Evolutionary conservation across 179 eudicot genomes (phyloP).

Genomic region (Drosera spatulata): DNA sequence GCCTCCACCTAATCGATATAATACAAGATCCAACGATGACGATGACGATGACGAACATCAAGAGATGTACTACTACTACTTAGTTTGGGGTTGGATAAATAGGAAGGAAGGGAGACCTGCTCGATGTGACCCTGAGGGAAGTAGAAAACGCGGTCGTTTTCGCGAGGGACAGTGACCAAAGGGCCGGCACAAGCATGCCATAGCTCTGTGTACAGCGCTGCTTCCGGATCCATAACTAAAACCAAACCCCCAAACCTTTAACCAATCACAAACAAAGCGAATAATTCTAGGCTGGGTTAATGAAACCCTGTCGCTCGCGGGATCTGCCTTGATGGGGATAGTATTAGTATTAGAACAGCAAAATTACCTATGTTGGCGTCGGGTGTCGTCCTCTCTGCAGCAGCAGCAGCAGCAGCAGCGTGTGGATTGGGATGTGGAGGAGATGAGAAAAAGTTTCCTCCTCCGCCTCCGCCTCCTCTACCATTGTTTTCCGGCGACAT

Average conservation of each 20-base stretch:
- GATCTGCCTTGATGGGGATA: too few relatives aligned
- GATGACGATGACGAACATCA: neutral
- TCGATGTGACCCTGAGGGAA: conserved; percentile 98
- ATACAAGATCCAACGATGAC: neutral
- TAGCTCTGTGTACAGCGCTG: conserved; percentile 73
- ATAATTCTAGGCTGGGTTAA: neutral
- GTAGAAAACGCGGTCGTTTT: conserved; percentile 67
- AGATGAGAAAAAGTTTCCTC: conserved; percentile 1
- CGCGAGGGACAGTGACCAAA: conserved; percentile 74
- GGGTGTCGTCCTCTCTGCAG: too few relatives aligned
- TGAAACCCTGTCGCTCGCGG: conserved; percentile 4
- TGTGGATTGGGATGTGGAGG: neutral
- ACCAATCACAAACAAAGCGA: neutral
- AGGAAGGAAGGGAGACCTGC: conserved; percentile 37
- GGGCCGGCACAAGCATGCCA: conserved; percentile 99
- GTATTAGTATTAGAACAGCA: neutral
- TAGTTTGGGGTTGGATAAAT: too few relatives aligned
- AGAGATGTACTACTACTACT: neutral
- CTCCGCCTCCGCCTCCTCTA: conserved; percentile 10
- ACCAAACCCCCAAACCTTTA: neutral
- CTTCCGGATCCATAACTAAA: conserved; percentile 51
- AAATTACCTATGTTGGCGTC: too few relatives aligned
- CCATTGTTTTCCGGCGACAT: conserved; percentile 36
- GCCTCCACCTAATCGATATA: conserved; percentile 64
- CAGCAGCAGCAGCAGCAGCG: conserved; percentile 1